These are phyloP conservation scores for Nephelium lappaceum DNA, from an alignment of 345 rosid species.

Conservation along the genomic window DNA sequence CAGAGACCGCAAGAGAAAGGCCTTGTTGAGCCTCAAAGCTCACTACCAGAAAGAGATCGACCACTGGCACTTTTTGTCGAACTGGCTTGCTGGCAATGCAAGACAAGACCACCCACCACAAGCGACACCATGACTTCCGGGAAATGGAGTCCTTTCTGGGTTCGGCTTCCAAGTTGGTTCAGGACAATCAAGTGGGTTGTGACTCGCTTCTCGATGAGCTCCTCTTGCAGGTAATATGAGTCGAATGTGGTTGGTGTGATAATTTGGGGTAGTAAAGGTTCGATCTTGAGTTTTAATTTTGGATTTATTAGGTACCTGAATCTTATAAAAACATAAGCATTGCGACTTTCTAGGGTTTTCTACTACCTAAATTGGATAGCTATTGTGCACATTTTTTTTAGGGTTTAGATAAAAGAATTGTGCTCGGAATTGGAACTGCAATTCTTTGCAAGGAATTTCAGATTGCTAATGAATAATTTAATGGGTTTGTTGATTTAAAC, in stretches of 20 bases:
- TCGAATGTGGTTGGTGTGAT: background rate
- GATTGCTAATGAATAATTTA: background rate
- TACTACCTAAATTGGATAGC: background rate
- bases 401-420: constrained; percentile 2
- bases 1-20: constrained; percentile 45
- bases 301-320: too few relatives aligned
- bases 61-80: constrained; percentile 68
- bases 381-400: background rate
- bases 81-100: constrained; percentile 52
- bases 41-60: constrained; percentile 63
- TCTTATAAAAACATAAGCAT: too few relatives aligned
- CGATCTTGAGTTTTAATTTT: too few relatives aligned
- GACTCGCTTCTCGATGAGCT: constrained; percentile 55
- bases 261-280: too few relatives aligned
- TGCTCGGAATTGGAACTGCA: background rate
- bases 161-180: constrained; percentile 12
- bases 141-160: constrained; percentile 25
- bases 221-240: constrained; percentile 58
- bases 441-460: background rate
- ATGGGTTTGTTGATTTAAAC: background rate
- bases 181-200: constrained; percentile 18
- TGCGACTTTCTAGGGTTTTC: too few relatives aligned
- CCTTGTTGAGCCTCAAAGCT: constrained; percentile 51
- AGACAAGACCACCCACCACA: constrained; percentile 40
- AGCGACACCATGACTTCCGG: constrained; percentile 18